Base-by-base conservation (phyloP, 1,284 basidiomycete genomes). In the Apiotrichum laibachii region DNA sequence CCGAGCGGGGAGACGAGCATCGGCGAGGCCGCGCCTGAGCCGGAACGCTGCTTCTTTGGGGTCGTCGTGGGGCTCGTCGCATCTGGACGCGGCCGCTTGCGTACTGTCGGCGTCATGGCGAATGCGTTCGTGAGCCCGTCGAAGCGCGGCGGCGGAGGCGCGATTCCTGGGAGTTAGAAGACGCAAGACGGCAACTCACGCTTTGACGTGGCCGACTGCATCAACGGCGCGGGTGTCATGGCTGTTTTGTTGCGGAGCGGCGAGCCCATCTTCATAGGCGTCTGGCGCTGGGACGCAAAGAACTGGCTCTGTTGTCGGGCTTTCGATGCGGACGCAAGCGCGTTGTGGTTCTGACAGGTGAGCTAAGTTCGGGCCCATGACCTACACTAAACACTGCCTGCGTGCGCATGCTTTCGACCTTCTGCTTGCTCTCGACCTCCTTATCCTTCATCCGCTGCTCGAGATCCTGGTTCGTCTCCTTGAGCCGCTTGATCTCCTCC, bases 401-500 rank as follows among this genome's bases (percentile, higher is more conserved):
- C 50, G 68, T 71, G 50, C 69, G 69, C 31, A 74, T 62, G 56
- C 67, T 73, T 49, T 77, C 73, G 12, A 77, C 42, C 42, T 88
- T 58, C 31, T 67, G 60, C 42, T 60, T 64, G 4, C 59, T 57
- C 34, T 74, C 71, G n/a, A 55, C 59, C 43, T 72, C 73, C 21
- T 60, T 65, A 11, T 66, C 62, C 16, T 64, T 62, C 39, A 72
- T 62, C 37, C 66, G 60, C n/a, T 37, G 53, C 37, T 72, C 70
- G 59, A 70, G 66, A 19, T 74, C 68, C 0, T 62, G 61, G 4
- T 69, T 54, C 18, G 63, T 43, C 8, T 53, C 33, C 44, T 60
- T 55, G 8, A 71, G 52, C 53, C 58, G 59, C 19, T 60, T 63
- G 5, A 75, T 56, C 43, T 69, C 57, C 16, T 56, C 49, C 37